A percentile compares a stretch with the other conserved stretches of the same genome.
phyloP scores from a whole-genome alignment of 306 rosid genomes.

The Dalbergia cochinchinensis region DNA sequence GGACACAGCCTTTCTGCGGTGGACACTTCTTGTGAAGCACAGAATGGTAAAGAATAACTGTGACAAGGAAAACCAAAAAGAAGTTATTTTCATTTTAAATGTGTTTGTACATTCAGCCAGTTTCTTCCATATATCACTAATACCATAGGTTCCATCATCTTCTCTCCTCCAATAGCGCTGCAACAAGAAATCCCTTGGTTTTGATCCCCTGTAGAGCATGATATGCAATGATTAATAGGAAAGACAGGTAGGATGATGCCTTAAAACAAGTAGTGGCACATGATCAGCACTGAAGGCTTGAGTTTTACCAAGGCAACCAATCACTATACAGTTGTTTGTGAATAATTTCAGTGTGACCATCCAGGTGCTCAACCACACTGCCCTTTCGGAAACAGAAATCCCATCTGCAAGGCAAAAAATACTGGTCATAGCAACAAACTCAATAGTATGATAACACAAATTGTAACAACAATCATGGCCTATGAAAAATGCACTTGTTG shows the following conservation, averaged over 20 bases:
- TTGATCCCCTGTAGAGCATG: conserved; percentile 79
- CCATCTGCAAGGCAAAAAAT: conserved; percentile 81
- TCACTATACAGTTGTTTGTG: conserved; percentile 78
- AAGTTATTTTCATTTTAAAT: conserved; percentile 49
- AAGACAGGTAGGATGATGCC: conserved; percentile 26
- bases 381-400: conserved; percentile 88
- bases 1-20: conserved; percentile 79
- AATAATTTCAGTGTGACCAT: conserved; percentile 96
- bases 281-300: conserved; percentile 50
- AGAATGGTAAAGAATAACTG: conserved; percentile 94
- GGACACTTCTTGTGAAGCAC: conserved; percentile 87
- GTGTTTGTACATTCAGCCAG: not conserved
- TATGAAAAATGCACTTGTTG: conserved; percentile 6
- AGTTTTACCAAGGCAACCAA: conserved; percentile 93
- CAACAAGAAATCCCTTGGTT: conserved; percentile 86
- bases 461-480: conserved; percentile 7
- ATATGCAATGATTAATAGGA: conserved; percentile 25
- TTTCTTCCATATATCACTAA: conserved; percentile 40
- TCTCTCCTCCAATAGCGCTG: conserved; percentile 99
- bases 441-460: conserved; percentile 43
- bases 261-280: conserved; percentile 39
- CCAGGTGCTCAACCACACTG: conserved; percentile 89
- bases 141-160: conserved; percentile 99
- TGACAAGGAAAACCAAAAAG: conserved; percentile 55
- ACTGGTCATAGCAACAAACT: conserved; percentile 41